Percentiles rank a stretch among this genome's conserved stretches.
These are phyloP conservation scores for Monosporascus sp. DNA, from an alignment of 2,329 filamentous ascomycete species.

Conservation along the genomic window DNA sequence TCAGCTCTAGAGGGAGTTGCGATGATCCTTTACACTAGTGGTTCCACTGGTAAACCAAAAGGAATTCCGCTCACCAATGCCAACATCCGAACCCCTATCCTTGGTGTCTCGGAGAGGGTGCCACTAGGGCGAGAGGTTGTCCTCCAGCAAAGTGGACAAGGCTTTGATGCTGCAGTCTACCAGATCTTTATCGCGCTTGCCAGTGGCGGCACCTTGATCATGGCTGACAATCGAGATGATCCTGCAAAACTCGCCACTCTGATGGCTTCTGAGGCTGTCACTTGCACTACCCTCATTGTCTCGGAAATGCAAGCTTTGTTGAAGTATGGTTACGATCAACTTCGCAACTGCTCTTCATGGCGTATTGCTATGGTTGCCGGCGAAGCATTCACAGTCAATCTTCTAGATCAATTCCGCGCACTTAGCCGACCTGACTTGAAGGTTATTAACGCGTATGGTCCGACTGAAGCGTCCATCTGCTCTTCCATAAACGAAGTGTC, in stretches of 20 bases:
- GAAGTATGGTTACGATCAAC: background rate
- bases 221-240: slow-evolving; percentile 1
- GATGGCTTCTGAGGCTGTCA: background rate
- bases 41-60: slow-evolving; percentile 23
- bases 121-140: slow-evolving; percentile 12
- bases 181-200: slow-evolving; percentile 3
- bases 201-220: background rate
- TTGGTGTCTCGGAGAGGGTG: background rate
- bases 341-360: background rate
- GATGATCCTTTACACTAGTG: slow-evolving; percentile 16
- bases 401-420: background rate
- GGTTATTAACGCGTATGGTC: too few relatives aligned
- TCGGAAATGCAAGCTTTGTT: background rate
- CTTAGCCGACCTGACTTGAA: too few relatives aligned
- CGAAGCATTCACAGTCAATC: background rate
- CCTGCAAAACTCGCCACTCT: background rate
- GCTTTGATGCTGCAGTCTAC: slow-evolving; percentile 1
- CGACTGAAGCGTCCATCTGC: too few relatives aligned
- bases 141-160: slow-evolving; percentile 11
- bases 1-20: slow-evolving; percentile 6
- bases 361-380: slow-evolving; percentile 3
- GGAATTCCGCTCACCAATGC: slow-evolving; percentile 20
- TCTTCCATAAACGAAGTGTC: too few relatives aligned
- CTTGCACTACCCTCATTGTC: background rate
- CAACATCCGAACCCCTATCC: background rate